phyloP scores from a whole-genome alignment of 163 green algal species.

The Prototheca cutis region DNA sequence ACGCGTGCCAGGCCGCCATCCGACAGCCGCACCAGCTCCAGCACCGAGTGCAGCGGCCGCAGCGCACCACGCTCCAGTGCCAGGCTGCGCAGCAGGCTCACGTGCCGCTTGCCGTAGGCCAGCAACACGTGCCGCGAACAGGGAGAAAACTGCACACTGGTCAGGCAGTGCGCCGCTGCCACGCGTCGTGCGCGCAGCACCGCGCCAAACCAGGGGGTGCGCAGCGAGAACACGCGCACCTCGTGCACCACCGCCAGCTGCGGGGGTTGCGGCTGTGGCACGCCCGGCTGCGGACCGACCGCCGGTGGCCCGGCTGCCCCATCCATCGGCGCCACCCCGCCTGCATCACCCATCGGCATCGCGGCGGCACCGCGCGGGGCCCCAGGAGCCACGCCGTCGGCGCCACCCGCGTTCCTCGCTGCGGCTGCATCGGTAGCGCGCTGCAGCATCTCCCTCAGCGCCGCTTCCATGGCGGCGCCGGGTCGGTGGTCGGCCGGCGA shows the following conservation, averaged over 20 bases:
- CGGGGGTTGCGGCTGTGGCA: neutral
- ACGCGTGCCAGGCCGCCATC: conserved; percentile 67
- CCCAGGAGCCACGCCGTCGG: too few relatives aligned
- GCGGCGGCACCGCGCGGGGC: too few relatives aligned
- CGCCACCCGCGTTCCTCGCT: too few relatives aligned
- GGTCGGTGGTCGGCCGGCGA: neutral
- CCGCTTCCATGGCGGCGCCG: too few relatives aligned
- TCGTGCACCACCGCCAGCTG: conserved; percentile 59
- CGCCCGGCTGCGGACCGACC: neutral
- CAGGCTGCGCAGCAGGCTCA: conserved; percentile 63
- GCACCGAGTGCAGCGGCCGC: conserved; percentile 73
- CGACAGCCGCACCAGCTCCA: conserved; percentile 51
- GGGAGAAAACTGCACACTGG: conserved; percentile 82
- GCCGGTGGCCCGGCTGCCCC: neutral
- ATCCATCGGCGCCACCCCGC: neutral
- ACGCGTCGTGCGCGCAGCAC: conserved; percentile 54
- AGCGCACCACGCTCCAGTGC: conserved; percentile 47
- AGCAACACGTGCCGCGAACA: conserved; percentile 73
- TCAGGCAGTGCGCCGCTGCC: conserved; percentile 85
- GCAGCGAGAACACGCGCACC: conserved; percentile 73
- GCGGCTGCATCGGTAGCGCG: too few relatives aligned
- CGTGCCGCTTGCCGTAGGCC: conserved; percentile 80
- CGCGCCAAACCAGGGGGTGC: conserved; percentile 53
- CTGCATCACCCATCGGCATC: too few relatives aligned
- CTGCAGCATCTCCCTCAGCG: too few relatives aligned